Base-by-base conservation (phyloP, 2,329 filamentous ascomycete genomes). In the Penicillium sp. region DNA sequence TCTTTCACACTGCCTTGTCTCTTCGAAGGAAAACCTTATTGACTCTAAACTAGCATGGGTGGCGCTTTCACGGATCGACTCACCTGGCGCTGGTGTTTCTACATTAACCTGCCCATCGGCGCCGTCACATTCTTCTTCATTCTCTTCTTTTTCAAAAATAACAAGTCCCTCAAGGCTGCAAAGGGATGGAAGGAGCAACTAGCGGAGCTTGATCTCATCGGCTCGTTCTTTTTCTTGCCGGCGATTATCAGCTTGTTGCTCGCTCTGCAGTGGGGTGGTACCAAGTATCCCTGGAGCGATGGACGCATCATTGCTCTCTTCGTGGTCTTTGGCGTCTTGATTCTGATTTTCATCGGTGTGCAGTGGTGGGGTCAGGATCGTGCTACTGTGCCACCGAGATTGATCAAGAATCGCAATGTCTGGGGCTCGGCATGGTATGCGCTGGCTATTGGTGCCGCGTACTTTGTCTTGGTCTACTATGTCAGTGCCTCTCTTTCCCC, bases 241-340 rank as follows among this genome's bases (percentile, higher is more conserved):
- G 75, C 76, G 22, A 73, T 81, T 16, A 72, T 83, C 52, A 79
- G 80, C 68, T 66, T 83, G 6, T 75, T 84, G 59, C 72, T 85
- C 1, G 82, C 82, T 0, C 71, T 85, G 19, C 78, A 83, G 56
- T 80, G 76, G 74, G 80, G 80, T 19, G 78, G 80, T 3, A 77
- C 76, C 14, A 78, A 71, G 35, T 78, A 81, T 42, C 43, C 75
- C 1, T 84, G 82, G 82, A 70, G 67, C 28, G 77, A 75, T 63
- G 73, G 71, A 25, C 78, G 75, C 13, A 77, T 84, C 56, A 80
- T 84, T 52, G 78, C 77, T 0, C 73, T 84, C 11, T 79, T 85
- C 28, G 76, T 82, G 1, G 74, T 85, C 3, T 83, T 83, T 60
- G 79, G 79, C n/a, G 77, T 84, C 6, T 73, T 84, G 10, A 76